phyloP scores from a whole-genome alignment of 164 flowering plant species.

The Houttuynia cordata region DNA sequence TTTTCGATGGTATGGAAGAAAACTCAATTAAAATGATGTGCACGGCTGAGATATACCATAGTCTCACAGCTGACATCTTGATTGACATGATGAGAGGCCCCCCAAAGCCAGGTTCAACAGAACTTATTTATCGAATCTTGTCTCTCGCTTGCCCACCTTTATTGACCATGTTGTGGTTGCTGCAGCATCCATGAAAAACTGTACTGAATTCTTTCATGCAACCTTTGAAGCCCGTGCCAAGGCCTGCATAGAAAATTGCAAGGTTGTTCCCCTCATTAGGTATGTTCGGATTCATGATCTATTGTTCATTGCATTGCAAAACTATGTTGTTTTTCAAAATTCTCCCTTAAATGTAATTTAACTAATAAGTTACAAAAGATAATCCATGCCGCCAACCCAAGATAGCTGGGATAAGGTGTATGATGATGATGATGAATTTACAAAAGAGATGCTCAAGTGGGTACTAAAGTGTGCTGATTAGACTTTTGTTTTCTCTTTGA shows the following conservation, averaged over 20 bases:
- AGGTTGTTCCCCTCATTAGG: conserved; percentile 72
- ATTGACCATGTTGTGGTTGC: conserved; percentile 67
- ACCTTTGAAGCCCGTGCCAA: conserved; percentile 58
- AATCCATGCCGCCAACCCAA: too few relatives aligned
- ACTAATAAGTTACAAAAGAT: too few relatives aligned
- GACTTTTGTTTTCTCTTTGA: background rate
- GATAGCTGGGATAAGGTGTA: too few relatives aligned
- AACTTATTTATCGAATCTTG: conserved; percentile 57
- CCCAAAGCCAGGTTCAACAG: conserved; percentile 72
- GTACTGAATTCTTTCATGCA: conserved; percentile 36
- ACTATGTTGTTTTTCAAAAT: too few relatives aligned
- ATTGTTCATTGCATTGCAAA: background rate
- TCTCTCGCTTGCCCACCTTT: conserved; percentile 31
- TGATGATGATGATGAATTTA: too few relatives aligned
- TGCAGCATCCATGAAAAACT: conserved; percentile 60
- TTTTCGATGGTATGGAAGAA: conserved; percentile 10
- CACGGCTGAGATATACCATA: conserved; percentile 62
- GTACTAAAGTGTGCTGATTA: background rate
- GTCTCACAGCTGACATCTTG: conserved; percentile 53
- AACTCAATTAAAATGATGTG: conserved; percentile 39
- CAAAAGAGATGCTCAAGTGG: too few relatives aligned
- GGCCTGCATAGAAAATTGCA: conserved; percentile 37
- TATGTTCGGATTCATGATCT: conserved; percentile 5
- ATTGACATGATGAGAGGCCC: conserved; percentile 43
- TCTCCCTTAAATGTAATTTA: too few relatives aligned